These are phyloP conservation scores for Metschnikowia lachancei DNA, from an alignment of 805 yeast genomes.

Conservation along the genomic window DNA sequence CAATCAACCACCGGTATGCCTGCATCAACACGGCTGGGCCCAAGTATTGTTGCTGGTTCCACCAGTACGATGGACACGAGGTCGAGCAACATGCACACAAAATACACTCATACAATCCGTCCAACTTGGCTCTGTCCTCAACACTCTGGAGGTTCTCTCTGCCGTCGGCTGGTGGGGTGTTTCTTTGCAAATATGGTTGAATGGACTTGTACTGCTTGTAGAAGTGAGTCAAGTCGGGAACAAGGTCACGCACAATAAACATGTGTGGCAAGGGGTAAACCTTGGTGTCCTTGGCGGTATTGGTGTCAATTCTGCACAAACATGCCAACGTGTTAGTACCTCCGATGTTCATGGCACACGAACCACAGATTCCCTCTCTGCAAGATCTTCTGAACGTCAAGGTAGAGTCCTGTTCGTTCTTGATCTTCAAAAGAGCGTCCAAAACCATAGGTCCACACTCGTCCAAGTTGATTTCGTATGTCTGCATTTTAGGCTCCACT, in stretches of 20 bases:
- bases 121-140: slow-evolving; percentile 92
- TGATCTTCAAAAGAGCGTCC: slow-evolving; percentile 91
- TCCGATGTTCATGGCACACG: slow-evolving; percentile 99
- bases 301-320: slow-evolving; percentile 86
- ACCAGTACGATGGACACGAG: slow-evolving; percentile 99
- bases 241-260: slow-evolving; percentile 95
- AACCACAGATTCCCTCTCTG: slow-evolving; percentile 99
- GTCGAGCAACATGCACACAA: slow-evolving; percentile 99
- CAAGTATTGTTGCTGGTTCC: slow-evolving; percentile 98
- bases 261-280: slow-evolving; percentile 97
- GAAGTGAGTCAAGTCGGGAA: slow-evolving; percentile 95
- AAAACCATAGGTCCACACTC: slow-evolving; percentile 97
- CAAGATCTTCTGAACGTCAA: slow-evolving; percentile 97
- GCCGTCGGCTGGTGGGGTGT: slow-evolving; percentile 78
- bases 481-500: slow-evolving; percentile 81
- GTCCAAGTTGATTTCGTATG: slow-evolving; percentile 81
- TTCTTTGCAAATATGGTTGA: slow-evolving; percentile 92
- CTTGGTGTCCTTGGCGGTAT: slow-evolving; percentile 70
- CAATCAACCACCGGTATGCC: slow-evolving; percentile 98
- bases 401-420: slow-evolving; percentile 94
- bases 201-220: slow-evolving; percentile 98
- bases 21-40: slow-evolving; percentile 99
- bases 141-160: slow-evolving; percentile 87
- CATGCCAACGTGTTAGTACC: slow-evolving; percentile 97
- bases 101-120: slow-evolving; percentile 96